Conservation (phyloP, 345 rosid genomes). For the Linum usitatissimum region DNA sequence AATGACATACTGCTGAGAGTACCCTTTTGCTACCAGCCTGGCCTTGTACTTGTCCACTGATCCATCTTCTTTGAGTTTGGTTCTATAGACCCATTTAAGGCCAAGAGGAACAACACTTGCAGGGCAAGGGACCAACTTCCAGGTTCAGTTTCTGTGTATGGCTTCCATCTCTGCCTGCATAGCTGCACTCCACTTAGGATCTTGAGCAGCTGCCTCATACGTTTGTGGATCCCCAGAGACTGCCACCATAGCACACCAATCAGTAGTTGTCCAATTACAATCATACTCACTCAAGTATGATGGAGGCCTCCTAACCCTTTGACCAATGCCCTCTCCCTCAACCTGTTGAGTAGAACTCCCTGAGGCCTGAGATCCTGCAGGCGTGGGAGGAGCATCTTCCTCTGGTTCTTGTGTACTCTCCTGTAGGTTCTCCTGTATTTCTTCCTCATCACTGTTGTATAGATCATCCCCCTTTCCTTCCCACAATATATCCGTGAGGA, state of each 20-base stretch:
- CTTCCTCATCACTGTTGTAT: too few species aligned
- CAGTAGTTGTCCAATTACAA: neutral
- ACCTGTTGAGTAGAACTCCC: neutral
- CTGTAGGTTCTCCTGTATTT: too few species aligned
- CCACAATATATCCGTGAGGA: too few species aligned
- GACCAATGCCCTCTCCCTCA: neutral
- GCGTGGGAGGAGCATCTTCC: too few species aligned
- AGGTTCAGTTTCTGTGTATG: neutral
- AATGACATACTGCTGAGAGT: neutral
- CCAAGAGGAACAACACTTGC: too few species aligned
- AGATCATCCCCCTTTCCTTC: too few species aligned
- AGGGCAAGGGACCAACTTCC: neutral
- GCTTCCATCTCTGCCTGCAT: too few species aligned
- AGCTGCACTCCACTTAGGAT: neutral
- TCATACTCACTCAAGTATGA: too few species aligned
- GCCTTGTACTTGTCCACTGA: neutral
- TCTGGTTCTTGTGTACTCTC: too few species aligned
- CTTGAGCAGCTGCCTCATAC: neutral
- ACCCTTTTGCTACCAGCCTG: neutral
- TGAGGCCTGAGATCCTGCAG: too few species aligned
- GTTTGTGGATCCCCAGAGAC: neutral
- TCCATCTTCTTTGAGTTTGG: too few species aligned
- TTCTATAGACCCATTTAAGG: too few species aligned
- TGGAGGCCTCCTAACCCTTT: neutral
- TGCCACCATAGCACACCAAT: neutral